These are phyloP conservation scores for Neofusicoccum umdonicola DNA, from an alignment of 2,329 filamentous ascomycete genomes.

Conservation along the genomic window DNA sequence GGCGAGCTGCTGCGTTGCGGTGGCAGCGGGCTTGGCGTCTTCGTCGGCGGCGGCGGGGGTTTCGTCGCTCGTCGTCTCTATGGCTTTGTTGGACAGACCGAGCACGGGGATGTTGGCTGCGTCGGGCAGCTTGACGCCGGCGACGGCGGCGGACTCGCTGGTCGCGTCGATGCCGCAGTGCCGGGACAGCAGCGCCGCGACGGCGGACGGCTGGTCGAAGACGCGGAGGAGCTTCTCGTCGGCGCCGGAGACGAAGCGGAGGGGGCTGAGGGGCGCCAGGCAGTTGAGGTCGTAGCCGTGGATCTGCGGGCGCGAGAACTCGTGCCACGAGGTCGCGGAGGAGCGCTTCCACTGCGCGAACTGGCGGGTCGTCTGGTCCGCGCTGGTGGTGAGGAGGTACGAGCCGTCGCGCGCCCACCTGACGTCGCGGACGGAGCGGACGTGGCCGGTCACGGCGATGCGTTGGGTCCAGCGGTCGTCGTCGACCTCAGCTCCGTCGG, in stretches of 20 bases:
- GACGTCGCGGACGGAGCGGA: slow-evolving; percentile 74
- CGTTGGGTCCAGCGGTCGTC: slow-evolving; percentile 72
- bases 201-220: slow-evolving; percentile 82
- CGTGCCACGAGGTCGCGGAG: slow-evolving; percentile 65
- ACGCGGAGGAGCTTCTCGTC: slow-evolving; percentile 98
- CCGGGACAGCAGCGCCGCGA: slow-evolving; percentile 69
- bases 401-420: slow-evolving; percentile 79
- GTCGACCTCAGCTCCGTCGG: slow-evolving; percentile 50
- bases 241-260: slow-evolving; percentile 87
- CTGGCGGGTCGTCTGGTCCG: slow-evolving; percentile 88
- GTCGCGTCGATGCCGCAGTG: slow-evolving; percentile 59
- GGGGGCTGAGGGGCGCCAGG: slow-evolving; percentile 69
- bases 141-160: neutral
- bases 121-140: slow-evolving; percentile 60
- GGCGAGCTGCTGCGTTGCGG: slow-evolving; percentile 47
- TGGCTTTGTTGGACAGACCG: slow-evolving; percentile 92
- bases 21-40: slow-evolving; percentile 53
- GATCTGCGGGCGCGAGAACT: slow-evolving; percentile 92
- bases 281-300: slow-evolving; percentile 98
- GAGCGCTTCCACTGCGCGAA: slow-evolving; percentile 68
- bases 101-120: slow-evolving; percentile 93
- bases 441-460: slow-evolving; percentile 80
- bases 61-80: slow-evolving; percentile 55
- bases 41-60: slow-evolving; percentile 26
- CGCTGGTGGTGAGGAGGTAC: slow-evolving; percentile 84